These are phyloP conservation scores for Blepharisma japonicum DNA, from an alignment of 73 alveolate genomes.

Conservation along the genomic window DNA sequence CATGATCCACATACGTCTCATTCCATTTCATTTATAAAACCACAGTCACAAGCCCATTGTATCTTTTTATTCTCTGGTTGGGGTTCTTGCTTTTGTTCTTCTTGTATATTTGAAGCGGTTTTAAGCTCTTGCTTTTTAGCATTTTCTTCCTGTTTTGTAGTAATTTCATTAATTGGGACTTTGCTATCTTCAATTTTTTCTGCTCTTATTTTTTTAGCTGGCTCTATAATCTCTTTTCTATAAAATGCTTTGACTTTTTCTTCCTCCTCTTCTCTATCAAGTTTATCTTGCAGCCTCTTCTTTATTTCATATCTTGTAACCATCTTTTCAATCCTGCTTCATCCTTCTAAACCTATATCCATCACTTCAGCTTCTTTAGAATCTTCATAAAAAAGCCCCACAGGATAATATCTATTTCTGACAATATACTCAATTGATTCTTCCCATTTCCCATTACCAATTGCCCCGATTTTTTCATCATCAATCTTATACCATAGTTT, in stretches of 20 bases:
- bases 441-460: constrained; percentile 15
- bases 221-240: too few species aligned
- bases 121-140: too few species aligned
- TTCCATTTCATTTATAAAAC: not conserved
- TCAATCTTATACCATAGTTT: constrained; percentile 18
- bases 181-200: too few species aligned
- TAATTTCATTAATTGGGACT: too few species aligned
- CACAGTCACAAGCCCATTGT: constrained; percentile 10
- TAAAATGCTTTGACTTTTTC: not conserved
- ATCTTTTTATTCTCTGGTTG: too few species aligned
- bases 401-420: constrained; percentile 18
- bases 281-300: not conserved
- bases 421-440: not conserved
- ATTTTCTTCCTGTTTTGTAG: too few species aligned
- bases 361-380: not conserved
- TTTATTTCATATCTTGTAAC: not conserved
- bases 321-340: not conserved
- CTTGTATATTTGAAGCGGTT: too few species aligned
- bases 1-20: constrained; percentile 2
- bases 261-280: not conserved
- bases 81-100: too few species aligned
- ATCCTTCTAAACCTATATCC: not conserved
- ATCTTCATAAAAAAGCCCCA: constrained; percentile 8
- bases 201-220: too few species aligned
- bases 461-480: not conserved